A percentile compares a stretch with the other conserved stretches of the same genome.
phyloP scores from a whole-genome alignment of 2,329 filamentous ascomycete species.

The Bipolaris bicolor region DNA sequence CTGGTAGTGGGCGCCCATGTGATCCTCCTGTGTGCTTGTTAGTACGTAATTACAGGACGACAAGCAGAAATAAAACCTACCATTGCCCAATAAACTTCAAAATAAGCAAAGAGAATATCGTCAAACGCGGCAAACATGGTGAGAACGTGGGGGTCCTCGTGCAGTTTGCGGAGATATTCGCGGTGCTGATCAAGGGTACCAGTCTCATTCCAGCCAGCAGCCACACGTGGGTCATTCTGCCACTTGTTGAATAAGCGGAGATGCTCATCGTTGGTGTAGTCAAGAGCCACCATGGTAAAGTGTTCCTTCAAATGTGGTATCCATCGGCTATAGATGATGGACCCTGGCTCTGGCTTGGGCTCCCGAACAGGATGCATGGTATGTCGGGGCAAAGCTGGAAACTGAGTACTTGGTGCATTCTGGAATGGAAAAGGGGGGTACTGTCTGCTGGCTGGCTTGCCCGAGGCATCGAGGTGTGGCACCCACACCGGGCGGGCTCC shows the following conservation, averaged over 20 bases:
- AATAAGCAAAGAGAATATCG: constrained; percentile 74
- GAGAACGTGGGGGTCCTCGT: constrained; percentile 74
- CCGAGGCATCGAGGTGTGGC: constrained; percentile 41
- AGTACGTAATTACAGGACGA: constrained; percentile 15
- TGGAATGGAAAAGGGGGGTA: constrained; percentile 53
- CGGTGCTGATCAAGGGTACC: constrained; percentile 77
- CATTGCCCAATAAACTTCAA: constrained; percentile 80
- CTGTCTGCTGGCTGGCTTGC: constrained; percentile 48
- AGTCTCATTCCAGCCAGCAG: constrained; percentile 79
- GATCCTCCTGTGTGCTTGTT: constrained; percentile 58
- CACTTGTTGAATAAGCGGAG: constrained; percentile 75
- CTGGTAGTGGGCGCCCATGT: constrained; percentile 64
- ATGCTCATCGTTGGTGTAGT: constrained; percentile 69
- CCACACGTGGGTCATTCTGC: constrained; percentile 84
- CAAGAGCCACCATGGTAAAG: constrained; percentile 77
- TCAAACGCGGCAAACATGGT: constrained; percentile 75
- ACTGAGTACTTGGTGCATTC: constrained; percentile 56
- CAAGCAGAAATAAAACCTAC: constrained; percentile 44
- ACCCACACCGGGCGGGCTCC: constrained; percentile 52
- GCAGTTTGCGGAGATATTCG: constrained; percentile 70
- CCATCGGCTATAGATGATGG: constrained; percentile 77
- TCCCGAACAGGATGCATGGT: constrained; percentile 73
- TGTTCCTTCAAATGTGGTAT: constrained; percentile 77
- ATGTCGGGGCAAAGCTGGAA: constrained; percentile 58
- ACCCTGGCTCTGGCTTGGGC: constrained; percentile 72